A percentile compares a stretch with the other conserved stretches of the same genome.
Conservation (phyloP, 2,329 filamentous ascomycete genomes). For the Penicillium brasilianum region DNA sequence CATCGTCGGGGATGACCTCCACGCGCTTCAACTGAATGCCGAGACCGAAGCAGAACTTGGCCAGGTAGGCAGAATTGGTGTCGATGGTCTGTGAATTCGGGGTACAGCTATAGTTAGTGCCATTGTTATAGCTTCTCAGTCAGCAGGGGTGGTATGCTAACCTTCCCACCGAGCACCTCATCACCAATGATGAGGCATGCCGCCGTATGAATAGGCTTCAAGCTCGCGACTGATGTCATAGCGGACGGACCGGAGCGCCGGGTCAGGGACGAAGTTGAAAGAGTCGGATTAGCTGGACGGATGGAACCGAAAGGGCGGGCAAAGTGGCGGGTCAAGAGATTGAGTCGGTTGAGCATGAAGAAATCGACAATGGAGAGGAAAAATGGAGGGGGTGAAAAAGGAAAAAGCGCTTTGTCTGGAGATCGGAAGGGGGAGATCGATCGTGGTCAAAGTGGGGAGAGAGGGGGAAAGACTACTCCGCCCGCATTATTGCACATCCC, state of each 20-base stretch:
- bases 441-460: conserved; percentile 15
- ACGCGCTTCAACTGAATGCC: conserved; percentile 77
- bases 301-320: conserved; percentile 64
- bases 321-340: conserved; percentile 74
- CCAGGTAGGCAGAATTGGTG: conserved; percentile 69
- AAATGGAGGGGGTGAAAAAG: conserved; percentile 9
- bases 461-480: conserved; percentile 27
- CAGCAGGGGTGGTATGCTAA: conserved; percentile 47
- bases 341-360: conserved; percentile 76
- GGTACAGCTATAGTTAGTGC: not conserved
- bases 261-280: conserved; percentile 38
- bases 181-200: conserved; percentile 96
- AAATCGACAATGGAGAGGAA: conserved; percentile 5
- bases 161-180: conserved; percentile 94
- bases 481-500: conserved; percentile 23
- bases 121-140: not conserved
- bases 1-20: conserved; percentile 93
- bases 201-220: conserved; percentile 79
- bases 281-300: conserved; percentile 52
- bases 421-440: conserved; percentile 3
- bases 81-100: conserved; percentile 61
- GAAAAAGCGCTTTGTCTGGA: conserved; percentile 7
- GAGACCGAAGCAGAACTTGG: conserved; percentile 69
- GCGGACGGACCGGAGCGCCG: conserved; percentile 29
- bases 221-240: conserved; percentile 52